These are phyloP conservation scores for Zizania palustris DNA, from an alignment of 202 grass and related monocot genomes.

Conservation along the genomic window DNA sequence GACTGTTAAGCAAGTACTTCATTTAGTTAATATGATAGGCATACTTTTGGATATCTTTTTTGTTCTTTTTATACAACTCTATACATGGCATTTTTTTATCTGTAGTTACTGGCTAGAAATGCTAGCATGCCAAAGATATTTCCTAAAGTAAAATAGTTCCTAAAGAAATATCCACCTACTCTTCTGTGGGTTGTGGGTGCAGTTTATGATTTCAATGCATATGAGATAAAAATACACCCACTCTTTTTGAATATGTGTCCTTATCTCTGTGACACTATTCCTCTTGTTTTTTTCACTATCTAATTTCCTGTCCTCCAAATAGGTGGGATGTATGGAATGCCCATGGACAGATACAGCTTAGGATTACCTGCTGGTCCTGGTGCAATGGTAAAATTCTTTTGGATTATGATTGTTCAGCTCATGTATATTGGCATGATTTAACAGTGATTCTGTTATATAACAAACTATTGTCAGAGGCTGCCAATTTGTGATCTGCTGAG, in stretches of 20 bases:
- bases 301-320: conserved; percentile 22
- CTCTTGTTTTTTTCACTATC: not conserved
- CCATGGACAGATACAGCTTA: conserved; percentile 73
- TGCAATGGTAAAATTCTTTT: conserved; percentile 57
- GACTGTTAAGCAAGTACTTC: not conserved
- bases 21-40: not conserved
- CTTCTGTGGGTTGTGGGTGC: not conserved
- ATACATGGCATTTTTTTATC: conserved; percentile 1
- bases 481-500: not conserved
- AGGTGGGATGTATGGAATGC: conserved; percentile 86
- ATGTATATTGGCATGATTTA: conserved; percentile 1
- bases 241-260: not conserved
- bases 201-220: conserved; percentile 3
- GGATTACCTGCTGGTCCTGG: conserved; percentile 55
- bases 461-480: not conserved
- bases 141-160: not conserved
- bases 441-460: not conserved
- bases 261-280: conserved; percentile 1
- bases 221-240: not conserved
- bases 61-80: not conserved
- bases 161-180: not conserved
- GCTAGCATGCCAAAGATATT: not conserved
- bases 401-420: not conserved
- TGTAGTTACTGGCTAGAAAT: not conserved
- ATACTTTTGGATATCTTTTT: not conserved